Percentiles rank a stretch among this genome's conserved stretches.
These are phyloP conservation scores for Botryotinia convoluta DNA, from an alignment of 2,329 filamentous ascomycete genomes.

Conservation along the genomic window DNA sequence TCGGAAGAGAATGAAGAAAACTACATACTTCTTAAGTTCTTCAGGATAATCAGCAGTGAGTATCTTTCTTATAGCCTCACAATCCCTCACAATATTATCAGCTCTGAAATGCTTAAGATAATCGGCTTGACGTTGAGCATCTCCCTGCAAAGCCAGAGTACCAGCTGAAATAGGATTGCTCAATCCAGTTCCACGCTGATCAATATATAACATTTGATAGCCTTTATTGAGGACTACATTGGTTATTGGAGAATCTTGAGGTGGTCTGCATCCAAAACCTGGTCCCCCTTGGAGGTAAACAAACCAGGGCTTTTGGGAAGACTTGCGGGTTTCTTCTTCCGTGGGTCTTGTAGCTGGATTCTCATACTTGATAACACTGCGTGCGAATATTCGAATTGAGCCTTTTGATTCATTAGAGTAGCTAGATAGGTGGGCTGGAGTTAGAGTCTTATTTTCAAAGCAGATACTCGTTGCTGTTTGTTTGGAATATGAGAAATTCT, in stretches of 20 bases:
- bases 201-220: conserved; percentile 83
- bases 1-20: not conserved
- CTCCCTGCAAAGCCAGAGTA: conserved; percentile 64
- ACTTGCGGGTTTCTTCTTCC: conserved; percentile 41
- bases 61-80: conserved; percentile 76
- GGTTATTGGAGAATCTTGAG: conserved; percentile 72
- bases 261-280: conserved; percentile 60
- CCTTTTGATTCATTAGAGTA: conserved; percentile 40
- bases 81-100: conserved; percentile 85
- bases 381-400: conserved; percentile 73
- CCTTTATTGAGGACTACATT: conserved; percentile 70
- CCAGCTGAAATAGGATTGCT: conserved; percentile 75
- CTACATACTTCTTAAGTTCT: conserved; percentile 64
- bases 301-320: conserved; percentile 56
- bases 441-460: conserved; percentile 46
- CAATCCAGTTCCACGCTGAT: conserved; percentile 85
- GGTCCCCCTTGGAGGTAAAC: conserved; percentile 71
- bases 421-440: not conserved
- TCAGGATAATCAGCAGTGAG: conserved; percentile 68
- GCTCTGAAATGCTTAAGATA: conserved; percentile 85
- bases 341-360: conserved; percentile 44
- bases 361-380: conserved; percentile 67
- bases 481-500: not conserved
- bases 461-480: conserved; percentile 42
- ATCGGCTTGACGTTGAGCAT: conserved; percentile 65